Percentiles rank a stretch among this genome's conserved stretches.
These are phyloP conservation scores for Physcomitrium patens DNA, from an alignment of 225 moss, liverwort and hornwort species.

Conservation along the genomic window DNA sequence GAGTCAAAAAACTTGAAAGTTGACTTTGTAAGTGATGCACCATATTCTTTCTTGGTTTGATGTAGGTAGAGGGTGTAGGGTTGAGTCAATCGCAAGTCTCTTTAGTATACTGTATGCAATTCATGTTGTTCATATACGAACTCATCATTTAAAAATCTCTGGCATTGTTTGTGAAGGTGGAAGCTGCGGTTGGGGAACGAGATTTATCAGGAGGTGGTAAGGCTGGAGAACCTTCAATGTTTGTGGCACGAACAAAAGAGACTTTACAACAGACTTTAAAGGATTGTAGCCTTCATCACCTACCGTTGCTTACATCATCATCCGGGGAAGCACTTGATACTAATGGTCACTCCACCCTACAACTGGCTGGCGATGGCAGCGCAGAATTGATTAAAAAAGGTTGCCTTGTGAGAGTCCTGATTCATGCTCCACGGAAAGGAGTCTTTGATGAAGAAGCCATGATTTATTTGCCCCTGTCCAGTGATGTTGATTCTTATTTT, in stretches of 20 bases:
- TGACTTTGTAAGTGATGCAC: constrained; percentile 33
- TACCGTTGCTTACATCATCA: constrained; percentile 31
- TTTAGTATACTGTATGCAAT: not conserved
- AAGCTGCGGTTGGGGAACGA: constrained; percentile 15
- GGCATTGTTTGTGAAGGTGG: constrained; percentile 31
- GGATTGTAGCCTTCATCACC: constrained; percentile 39
- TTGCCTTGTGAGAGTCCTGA: constrained; percentile 71
- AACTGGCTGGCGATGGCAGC: constrained; percentile 30
- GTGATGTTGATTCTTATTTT: constrained; percentile 66
- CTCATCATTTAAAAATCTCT: not conserved
- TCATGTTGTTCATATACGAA: constrained; percentile 9
- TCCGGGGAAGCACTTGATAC: not conserved
- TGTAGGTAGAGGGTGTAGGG: not conserved
- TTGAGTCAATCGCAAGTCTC: not conserved
- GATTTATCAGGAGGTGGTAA: constrained; percentile 16
- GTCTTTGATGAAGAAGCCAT: constrained; percentile 71
- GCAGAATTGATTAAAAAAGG: constrained; percentile 33
- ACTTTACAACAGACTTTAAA: constrained; percentile 33
- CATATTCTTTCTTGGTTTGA: constrained; percentile 14
- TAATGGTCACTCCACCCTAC: constrained; percentile 13
- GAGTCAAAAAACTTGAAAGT: constrained; percentile 1
- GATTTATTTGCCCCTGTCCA: constrained; percentile 61
- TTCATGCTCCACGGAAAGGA: constrained; percentile 79
- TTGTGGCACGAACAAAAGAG: constrained; percentile 46
- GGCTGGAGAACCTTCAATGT: constrained; percentile 26